Evolutionary conservation across 2,329 filamentous ascomycete species (phyloP).

Genomic region (Pestalotiopsis sp.): DNA sequence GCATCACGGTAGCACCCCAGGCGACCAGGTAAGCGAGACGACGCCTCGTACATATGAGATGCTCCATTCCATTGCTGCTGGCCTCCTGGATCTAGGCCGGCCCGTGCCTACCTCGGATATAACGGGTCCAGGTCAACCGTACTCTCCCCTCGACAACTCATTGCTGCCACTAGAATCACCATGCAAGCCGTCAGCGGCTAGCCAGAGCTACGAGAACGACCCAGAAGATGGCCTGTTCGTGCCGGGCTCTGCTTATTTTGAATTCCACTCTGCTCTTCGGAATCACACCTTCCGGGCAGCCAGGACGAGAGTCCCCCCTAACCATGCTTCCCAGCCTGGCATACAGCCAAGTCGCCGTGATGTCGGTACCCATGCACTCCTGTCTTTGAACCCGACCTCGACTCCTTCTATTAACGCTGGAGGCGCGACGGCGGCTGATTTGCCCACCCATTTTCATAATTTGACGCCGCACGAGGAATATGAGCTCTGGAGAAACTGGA

Average conservation of each 20-base stretch:
- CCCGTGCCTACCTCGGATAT: not conserved
- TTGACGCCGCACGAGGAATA: constrained; percentile 33
- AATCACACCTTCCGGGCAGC: constrained; percentile 48
- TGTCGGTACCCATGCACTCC: not conserved
- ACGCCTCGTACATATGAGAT: not conserved
- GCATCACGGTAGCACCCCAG: not conserved
- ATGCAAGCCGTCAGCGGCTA: too few relatives aligned
- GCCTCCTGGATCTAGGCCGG: constrained; percentile 1
- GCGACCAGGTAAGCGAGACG: not conserved
- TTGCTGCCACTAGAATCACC: not conserved
- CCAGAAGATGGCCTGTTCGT: constrained; percentile 41
- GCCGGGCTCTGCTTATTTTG: constrained; percentile 48
- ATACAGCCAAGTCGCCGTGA: not conserved
- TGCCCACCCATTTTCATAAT: not conserved
- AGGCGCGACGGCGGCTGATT: not conserved
- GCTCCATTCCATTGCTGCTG: not conserved
- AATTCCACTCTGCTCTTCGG: constrained; percentile 46
- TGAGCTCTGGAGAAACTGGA: constrained; percentile 42
- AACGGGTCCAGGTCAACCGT: not conserved
- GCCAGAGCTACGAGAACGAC: not conserved
- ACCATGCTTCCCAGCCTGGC: constrained; percentile 10
- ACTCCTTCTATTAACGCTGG: not conserved
- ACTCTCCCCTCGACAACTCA: not conserved
- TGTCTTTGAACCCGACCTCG: not conserved
- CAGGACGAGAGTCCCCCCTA: constrained; percentile 40